A percentile compares a stretch with the other conserved stretches of the same genome.
These are phyloP conservation scores for Schizosaccharomyces pombe DNA, from an alignment of 805 yeast genomes.

Conservation along the genomic window DNA sequence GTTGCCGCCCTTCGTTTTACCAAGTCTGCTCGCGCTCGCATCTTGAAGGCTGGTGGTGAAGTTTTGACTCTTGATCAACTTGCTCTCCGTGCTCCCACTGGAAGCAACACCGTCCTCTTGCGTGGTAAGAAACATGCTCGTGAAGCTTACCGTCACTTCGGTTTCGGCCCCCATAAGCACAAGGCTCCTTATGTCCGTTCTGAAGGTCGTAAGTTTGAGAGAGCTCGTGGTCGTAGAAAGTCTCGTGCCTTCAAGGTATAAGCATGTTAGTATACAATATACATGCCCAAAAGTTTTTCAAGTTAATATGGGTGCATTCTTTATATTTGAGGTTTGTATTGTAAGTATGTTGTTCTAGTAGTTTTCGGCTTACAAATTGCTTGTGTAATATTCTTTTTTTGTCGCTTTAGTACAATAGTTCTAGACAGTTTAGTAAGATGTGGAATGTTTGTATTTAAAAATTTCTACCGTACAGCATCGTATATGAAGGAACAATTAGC, in stretches of 20 bases:
- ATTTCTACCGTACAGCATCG: too few species aligned
- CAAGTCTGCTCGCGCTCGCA: conserved; percentile 94
- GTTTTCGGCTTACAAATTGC: too few species aligned
- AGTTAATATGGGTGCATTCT: too few species aligned
- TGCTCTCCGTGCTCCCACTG: conserved; percentile 97
- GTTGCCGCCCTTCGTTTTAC: conserved; percentile 99
- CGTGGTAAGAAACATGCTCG: conserved; percentile 98
- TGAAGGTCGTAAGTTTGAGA: conserved; percentile 98
- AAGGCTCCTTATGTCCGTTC: conserved; percentile 97
- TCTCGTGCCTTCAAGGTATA: conserved; percentile 99
- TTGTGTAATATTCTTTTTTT: too few species aligned
- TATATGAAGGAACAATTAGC: too few species aligned
- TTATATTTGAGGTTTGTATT: too few species aligned
- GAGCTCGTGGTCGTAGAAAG: conserved; percentile 99
- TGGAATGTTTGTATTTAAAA: too few species aligned
- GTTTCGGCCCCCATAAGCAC: conserved; percentile 98
- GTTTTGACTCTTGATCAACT: conserved; percentile 97
- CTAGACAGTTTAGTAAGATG: too few species aligned
- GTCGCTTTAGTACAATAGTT: too few species aligned
- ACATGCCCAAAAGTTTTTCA: neutral
- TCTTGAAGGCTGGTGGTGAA: conserved; percentile 97
- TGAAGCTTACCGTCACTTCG: conserved; percentile 99
- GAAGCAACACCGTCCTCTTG: conserved; percentile 90
- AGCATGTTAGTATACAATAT: conserved; percentile 13
- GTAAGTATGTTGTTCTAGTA: too few species aligned